Percentiles rank a stretch among this genome's conserved stretches.
Evolutionary conservation across 371 early-diverging fungal species (phyloP).

Genomic region (Circinella minor): DNA sequence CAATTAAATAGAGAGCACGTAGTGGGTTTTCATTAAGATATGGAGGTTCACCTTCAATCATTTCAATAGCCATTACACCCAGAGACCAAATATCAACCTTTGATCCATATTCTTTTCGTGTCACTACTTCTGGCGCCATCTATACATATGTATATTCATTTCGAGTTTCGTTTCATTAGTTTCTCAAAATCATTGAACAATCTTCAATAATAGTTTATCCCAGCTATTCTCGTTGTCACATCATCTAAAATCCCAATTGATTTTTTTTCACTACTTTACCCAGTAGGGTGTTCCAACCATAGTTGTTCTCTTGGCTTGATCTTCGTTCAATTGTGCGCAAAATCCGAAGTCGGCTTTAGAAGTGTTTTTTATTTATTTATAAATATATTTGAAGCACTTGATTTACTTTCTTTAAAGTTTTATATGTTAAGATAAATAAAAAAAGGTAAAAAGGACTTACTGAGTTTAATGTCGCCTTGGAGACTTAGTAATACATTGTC

Average conservation of each 20-base stretch:
- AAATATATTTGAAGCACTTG: background rate
- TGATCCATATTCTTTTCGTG: constrained; percentile 85
- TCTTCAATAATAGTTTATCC: too few relatives aligned
- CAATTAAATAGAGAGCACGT: constrained; percentile 89
- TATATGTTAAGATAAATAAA: background rate
- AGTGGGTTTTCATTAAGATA: constrained; percentile 92
- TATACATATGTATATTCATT: constrained; percentile 11
- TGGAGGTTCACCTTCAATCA: constrained; percentile 96
- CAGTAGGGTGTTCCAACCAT: constrained; percentile 96
- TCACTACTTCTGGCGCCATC: constrained; percentile 98
- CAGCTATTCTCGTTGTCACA: too few relatives aligned
- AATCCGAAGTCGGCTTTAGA: constrained; percentile 92
- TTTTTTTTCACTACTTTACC: constrained; percentile 33
- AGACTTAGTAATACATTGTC: constrained; percentile 92
- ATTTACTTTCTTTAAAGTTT: background rate
- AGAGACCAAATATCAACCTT: constrained; percentile 98
- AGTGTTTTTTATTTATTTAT: background rate
- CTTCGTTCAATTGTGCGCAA: constrained; percentile 89
- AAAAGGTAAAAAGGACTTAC: constrained; percentile 48
- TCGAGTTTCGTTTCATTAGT: background rate
- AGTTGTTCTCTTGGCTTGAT: constrained; percentile 82
- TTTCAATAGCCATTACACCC: constrained; percentile 97
- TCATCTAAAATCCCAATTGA: background rate
- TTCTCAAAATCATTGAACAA: background rate
- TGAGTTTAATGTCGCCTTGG: constrained; percentile 92